These are phyloP conservation scores for Talaromyces adpressus DNA, from an alignment of 495 filamentous ascomycete species.

Conservation along the genomic window DNA sequence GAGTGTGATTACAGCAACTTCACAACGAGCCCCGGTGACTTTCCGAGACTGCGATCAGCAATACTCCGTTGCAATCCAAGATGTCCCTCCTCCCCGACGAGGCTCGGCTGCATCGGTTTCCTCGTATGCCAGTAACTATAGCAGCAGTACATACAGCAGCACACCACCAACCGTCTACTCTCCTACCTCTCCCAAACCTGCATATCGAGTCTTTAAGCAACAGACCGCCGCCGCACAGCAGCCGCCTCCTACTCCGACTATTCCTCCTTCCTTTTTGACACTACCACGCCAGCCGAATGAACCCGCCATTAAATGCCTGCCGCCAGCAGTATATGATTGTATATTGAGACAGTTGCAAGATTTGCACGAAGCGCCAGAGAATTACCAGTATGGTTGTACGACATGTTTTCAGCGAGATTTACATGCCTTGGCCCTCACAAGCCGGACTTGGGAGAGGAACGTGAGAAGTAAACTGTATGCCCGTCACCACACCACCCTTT, in stretches of 20 bases:
- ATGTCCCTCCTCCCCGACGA: slow-evolving; percentile 24
- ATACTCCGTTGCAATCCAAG: slow-evolving; percentile 24
- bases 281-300: slow-evolving; percentile 28
- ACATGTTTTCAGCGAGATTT: slow-evolving; percentile 77
- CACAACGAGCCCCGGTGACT: slow-evolving; percentile 27
- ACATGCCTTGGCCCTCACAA: slow-evolving; percentile 57
- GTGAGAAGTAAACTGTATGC: slow-evolving; percentile 59
- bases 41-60: slow-evolving; percentile 21
- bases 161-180: slow-evolving; percentile 35
- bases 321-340: slow-evolving; percentile 49
- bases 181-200: slow-evolving; percentile 19
- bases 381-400: slow-evolving; percentile 46
- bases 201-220: slow-evolving; percentile 26
- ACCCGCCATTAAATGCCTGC: slow-evolving; percentile 42
- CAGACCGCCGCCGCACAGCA: background rate
- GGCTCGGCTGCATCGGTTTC: slow-evolving; percentile 13
- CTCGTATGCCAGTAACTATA: slow-evolving; percentile 35
- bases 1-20: slow-evolving; percentile 39
- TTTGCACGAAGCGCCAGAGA: slow-evolving; percentile 33
- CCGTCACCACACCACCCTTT: background rate
- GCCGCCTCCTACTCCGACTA: background rate
- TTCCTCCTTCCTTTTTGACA: slow-evolving; percentile 16
- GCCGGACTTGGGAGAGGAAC: slow-evolving; percentile 59
- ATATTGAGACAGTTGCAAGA: slow-evolving; percentile 45
- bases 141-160: slow-evolving; percentile 28